Evolutionary conservation across 768 basidiomycete genomes (phyloP), one percentile per base, ranked within the genome.

Genomic region (Dentipellis sp.): DNA sequence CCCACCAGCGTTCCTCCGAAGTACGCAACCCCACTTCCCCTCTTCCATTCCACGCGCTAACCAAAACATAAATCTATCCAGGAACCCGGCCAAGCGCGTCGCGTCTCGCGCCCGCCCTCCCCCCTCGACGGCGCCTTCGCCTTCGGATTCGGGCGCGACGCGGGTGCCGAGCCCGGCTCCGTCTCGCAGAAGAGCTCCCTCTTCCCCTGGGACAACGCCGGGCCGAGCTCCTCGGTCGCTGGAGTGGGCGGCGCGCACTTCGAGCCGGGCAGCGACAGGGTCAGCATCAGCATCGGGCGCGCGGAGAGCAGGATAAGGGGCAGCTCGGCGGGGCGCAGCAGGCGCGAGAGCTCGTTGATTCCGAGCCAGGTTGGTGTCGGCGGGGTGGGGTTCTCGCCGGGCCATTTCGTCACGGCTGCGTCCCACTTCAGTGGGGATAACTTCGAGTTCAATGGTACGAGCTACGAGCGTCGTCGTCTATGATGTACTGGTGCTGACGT

Each of bases 1-100:
- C 57, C 10, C 57, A 70, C 46, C 60, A 70, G 60, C 75, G 76
- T 46, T 79, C 86, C 4, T 88, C 86, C 29, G 86, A 90, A 75
- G 86, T 78, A 63, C 42, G 63, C 49, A 22, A 29, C 3, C 29
- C 29, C 29, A 3, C 29, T 29, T 6, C 29, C 29, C 54, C 49
- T 39, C 54, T 50, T 39, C 12, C 42, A 3, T 29, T 29, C 3
- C 29, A 29, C 29, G 29, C 29, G 29, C 29, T 29, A 3, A 29
- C 3, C 6, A 29, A 29, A 3, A 6, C 29, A 29, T 29, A 29
- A 29, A 29, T 29, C 0, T 45, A 19, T 45, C n/a, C 62, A 90
- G 90, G 88, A 91, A 71, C 89, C 89, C 49, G 90, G 87, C 34
- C 86, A 88, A 83, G 88, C 77, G n/a, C 88, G 90, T 60, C 80